Conservation (phyloP, 331 rosid genomes). For the Stylosanthes scabra region DNA sequence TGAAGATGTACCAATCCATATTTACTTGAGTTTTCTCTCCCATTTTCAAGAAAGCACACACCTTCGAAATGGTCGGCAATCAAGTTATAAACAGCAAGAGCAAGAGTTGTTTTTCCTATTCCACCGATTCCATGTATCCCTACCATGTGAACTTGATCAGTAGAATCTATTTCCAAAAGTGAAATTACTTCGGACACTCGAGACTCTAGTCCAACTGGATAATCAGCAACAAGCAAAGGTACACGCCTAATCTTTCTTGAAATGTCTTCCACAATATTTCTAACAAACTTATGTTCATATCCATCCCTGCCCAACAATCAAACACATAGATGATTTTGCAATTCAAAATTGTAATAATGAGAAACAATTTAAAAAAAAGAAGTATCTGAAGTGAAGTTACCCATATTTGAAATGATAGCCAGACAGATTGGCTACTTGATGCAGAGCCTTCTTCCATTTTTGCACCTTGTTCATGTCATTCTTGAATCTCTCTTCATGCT, state of each 20-base stretch:
- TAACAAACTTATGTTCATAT: constrained; percentile 26
- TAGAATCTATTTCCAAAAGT: not conserved
- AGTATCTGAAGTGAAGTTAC: too few relatives aligned
- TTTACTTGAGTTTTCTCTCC: constrained; percentile 17
- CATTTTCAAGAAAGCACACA: not conserved
- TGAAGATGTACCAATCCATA: constrained; percentile 13
- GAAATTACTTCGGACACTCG: not conserved
- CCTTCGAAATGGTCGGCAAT: not conserved
- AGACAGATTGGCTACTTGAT: not conserved
- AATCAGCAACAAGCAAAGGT: not conserved
- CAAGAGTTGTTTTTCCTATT: constrained; percentile 18
- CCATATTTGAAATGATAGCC: not conserved
- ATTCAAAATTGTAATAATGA: too few relatives aligned
- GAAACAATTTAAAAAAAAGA: too few relatives aligned
- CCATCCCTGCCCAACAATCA: not conserved
- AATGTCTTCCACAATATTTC: not conserved
- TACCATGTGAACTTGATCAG: not conserved
- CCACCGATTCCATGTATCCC: constrained; percentile 10
- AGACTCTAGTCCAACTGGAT: constrained; percentile 30
- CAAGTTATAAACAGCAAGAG: not conserved
- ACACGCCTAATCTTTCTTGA: not conserved
- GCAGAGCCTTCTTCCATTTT: too few relatives aligned
- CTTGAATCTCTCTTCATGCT: too few relatives aligned
- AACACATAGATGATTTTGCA: too few relatives aligned
- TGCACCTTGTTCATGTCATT: not conserved